These are phyloP conservation scores for Aspergillus oerlinghausenensis DNA, from an alignment of 2,329 filamentous ascomycete genomes.

Conservation along the genomic window DNA sequence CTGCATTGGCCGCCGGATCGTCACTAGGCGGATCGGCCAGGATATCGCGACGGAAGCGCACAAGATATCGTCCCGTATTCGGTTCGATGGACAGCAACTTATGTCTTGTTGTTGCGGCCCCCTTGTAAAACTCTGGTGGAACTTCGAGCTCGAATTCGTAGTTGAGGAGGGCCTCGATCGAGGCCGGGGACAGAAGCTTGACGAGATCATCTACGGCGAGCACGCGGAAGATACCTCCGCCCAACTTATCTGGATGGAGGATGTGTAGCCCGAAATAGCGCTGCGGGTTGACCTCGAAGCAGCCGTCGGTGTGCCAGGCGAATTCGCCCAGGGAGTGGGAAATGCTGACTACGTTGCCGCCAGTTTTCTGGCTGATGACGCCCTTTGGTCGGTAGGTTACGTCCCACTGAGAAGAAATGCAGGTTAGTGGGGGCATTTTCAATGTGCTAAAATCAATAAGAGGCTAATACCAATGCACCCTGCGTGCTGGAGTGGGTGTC, in stretches of 20 bases:
- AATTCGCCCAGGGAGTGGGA: conserved; percentile 6
- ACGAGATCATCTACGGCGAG: conserved; percentile 4
- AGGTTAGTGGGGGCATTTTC: neutral
- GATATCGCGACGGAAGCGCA: conserved; percentile 7
- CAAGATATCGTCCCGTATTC: neutral
- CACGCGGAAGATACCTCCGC: conserved; percentile 7
- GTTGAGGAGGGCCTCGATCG: conserved; percentile 3
- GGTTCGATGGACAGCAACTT: conserved; percentile 5
- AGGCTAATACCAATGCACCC: conserved; percentile 1
- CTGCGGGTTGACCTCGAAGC: conserved; percentile 1
- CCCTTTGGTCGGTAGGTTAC: conserved; percentile 2
- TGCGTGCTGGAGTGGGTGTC: conserved; percentile 8
- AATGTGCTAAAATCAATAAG: neutral
- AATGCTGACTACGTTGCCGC: conserved; percentile 4
- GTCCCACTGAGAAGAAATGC: conserved; percentile 2
- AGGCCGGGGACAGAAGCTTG: neutral
- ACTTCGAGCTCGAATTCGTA: conserved; percentile 4
- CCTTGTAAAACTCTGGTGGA: conserved; percentile 6
- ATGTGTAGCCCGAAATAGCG: conserved; percentile 7
- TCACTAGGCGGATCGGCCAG: conserved; percentile 3
- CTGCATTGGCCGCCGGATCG: neutral
- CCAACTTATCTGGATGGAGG: conserved; percentile 5
- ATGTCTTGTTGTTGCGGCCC: neutral
- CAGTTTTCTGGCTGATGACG: conserved; percentile 1
- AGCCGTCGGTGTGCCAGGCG: conserved; percentile 6